phyloP scores from a whole-genome alignment of 768 basidiomycete genomes.

The Tricholoma flavovirens region DNA sequence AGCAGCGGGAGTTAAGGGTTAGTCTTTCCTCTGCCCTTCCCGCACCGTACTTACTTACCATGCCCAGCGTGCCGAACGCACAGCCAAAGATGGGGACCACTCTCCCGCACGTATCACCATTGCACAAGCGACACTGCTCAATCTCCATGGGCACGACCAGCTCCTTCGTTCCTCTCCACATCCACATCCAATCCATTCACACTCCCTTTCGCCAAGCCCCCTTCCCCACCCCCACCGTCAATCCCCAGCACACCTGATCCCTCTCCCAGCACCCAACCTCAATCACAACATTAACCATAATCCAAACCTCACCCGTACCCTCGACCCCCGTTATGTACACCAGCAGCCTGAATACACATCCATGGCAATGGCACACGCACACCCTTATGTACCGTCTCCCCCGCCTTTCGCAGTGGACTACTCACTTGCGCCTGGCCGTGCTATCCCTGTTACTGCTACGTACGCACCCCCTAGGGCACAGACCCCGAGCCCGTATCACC shows the following conservation, averaged over 20 bases:
- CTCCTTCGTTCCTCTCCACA: constrained; percentile 7
- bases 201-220: constrained; percentile 3
- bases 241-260: not conserved
- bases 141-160: constrained; percentile 64
- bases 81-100: constrained; percentile 52
- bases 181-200: constrained; percentile 3
- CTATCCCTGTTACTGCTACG: not conserved
- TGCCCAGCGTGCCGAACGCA: constrained; percentile 55
- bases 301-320: constrained; percentile 1
- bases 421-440: constrained; percentile 26
- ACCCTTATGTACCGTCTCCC: not conserved
- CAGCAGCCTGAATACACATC: constrained; percentile 19
- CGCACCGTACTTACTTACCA: not conserved
- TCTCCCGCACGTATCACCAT: constrained; percentile 66
- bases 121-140: constrained; percentile 72
- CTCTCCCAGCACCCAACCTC: not conserved
- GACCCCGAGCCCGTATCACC: constrained; percentile 7
- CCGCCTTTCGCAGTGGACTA: constrained; percentile 35
- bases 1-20: constrained; percentile 73
- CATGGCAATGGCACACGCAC: constrained; percentile 17
- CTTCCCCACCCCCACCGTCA: not conserved
- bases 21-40: constrained; percentile 19
- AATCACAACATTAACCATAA: not conserved
- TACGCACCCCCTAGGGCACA: constrained; percentile 2
- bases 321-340: constrained; percentile 2